A percentile compares a stretch with the other conserved stretches of the same genome.
Conservation (phyloP, 2,329 filamentous ascomycete species). For the Cladosporium sphaerospermum region DNA sequence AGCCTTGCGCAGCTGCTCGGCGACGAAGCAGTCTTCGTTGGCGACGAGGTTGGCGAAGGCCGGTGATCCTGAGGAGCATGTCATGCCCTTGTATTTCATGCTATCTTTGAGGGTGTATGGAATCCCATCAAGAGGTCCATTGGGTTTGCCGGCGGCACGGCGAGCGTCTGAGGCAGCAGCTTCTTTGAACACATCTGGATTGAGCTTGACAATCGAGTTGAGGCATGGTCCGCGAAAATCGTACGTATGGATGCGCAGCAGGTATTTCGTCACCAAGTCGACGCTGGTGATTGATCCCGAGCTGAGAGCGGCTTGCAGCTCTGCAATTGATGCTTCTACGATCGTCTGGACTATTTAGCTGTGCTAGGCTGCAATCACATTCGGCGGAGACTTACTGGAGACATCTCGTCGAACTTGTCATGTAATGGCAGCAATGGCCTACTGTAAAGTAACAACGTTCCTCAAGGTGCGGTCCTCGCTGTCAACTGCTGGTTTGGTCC, state of each 20-base stretch:
- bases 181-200: slow-evolving; percentile 41
- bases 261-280: slow-evolving; percentile 41
- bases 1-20: slow-evolving; percentile 41
- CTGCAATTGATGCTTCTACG: slow-evolving; percentile 44
- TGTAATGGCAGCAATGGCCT: too few species aligned
- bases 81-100: slow-evolving; percentile 50
- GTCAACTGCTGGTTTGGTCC: too few species aligned
- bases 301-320: slow-evolving; percentile 39
- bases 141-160: slow-evolving; percentile 32
- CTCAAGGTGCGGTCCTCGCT: too few species aligned
- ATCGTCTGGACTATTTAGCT: slow-evolving; percentile 26
- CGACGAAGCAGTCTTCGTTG: slow-evolving; percentile 48
- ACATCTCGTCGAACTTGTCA: not conserved
- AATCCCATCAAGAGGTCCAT: slow-evolving; percentile 48
- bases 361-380: not conserved
- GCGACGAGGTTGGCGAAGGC: slow-evolving; percentile 48
- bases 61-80: slow-evolving; percentile 48
- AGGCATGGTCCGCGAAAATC: slow-evolving; percentile 38
- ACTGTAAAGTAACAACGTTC: too few species aligned
- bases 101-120: slow-evolving; percentile 54
- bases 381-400: not conserved
- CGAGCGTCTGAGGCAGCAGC: slow-evolving; percentile 43
- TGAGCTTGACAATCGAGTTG: slow-evolving; percentile 47
- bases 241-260: slow-evolving; percentile 43
- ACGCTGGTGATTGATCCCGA: slow-evolving; percentile 38